Conservation (phyloP, 176 grass and related monocot species). For the Avena atlantica region DNA sequence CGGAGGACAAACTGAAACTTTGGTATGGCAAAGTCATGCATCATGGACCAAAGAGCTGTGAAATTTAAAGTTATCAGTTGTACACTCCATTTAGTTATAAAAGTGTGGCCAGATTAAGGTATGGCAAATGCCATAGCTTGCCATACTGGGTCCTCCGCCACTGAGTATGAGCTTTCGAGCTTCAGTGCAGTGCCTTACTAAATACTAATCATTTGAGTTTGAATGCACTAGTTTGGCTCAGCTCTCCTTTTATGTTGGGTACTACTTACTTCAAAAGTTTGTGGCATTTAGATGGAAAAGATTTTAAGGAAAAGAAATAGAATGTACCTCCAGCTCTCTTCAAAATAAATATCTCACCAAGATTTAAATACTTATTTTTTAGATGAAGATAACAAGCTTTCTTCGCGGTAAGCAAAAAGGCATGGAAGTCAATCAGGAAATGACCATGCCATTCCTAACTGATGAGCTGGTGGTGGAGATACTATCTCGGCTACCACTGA, state of each 20-base stretch:
- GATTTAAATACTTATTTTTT: not conserved
- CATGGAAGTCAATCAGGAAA: not conserved
- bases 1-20: too few species aligned
- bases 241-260: not conserved
- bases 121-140: too few species aligned
- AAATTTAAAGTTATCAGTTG: too few species aligned
- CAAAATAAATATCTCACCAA: not conserved
- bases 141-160: too few species aligned
- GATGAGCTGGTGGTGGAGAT: constrained; percentile 45
- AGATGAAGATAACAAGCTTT: not conserved
- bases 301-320: too few species aligned
- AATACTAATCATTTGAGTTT: not conserved
- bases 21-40: too few species aligned
- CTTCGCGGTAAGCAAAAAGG: not conserved
- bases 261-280: not conserved
- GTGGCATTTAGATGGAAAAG: not conserved
- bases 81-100: too few species aligned
- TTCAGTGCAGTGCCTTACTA: not conserved
- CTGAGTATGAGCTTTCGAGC: not conserved
- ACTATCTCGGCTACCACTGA: constrained; percentile 33
- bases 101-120: too few species aligned
- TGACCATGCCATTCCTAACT: not conserved
- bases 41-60: too few species aligned
- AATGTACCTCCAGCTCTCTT: too few species aligned
- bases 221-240: not conserved